These are phyloP conservation scores for Ustilago tritici DNA, from an alignment of 1,284 basidiomycete genomes.

Conservation along the genomic window DNA sequence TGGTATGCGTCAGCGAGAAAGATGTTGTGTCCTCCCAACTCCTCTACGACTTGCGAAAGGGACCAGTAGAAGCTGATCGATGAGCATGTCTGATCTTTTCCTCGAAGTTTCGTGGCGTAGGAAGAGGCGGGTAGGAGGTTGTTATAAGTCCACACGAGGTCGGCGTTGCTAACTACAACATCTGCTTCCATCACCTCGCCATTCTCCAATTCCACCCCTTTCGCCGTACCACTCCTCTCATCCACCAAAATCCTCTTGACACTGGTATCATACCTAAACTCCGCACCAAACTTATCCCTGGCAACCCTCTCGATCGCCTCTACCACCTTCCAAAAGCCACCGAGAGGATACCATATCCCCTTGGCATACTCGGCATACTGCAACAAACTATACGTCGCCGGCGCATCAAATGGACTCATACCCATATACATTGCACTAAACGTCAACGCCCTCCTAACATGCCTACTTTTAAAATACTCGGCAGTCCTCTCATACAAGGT, in stretches of 20 bases:
- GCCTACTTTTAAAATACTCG: slow-evolving; percentile 72
- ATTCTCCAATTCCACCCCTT: slow-evolving; percentile 71
- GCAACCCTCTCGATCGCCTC: slow-evolving; percentile 72
- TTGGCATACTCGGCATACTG: slow-evolving; percentile 74
- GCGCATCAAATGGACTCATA: slow-evolving; percentile 73
- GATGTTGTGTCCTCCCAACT: slow-evolving; percentile 72
- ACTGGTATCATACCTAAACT: slow-evolving; percentile 71
- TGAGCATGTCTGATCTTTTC: slow-evolving; percentile 71
- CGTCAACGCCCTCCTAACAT: slow-evolving; percentile 66
- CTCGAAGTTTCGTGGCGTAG: slow-evolving; percentile 62
- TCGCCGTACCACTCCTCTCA: slow-evolving; percentile 38
- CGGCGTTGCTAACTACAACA: slow-evolving; percentile 73
- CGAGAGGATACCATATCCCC: slow-evolving; percentile 74
- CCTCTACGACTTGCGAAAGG: slow-evolving; percentile 70
- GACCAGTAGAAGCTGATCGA: slow-evolving; percentile 75
- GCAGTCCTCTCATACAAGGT: slow-evolving; percentile 69
- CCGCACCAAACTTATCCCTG: slow-evolving; percentile 69
- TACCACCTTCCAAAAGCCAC: slow-evolving; percentile 73
- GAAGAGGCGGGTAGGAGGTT: slow-evolving; percentile 70
- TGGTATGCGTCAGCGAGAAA: slow-evolving; percentile 71
- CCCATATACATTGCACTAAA: slow-evolving; percentile 67
- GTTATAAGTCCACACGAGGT: slow-evolving; percentile 73
- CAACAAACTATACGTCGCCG: slow-evolving; percentile 73
- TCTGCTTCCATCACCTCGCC: slow-evolving; percentile 72
- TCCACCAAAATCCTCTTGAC: slow-evolving; percentile 70